These are phyloP conservation scores for Vaccinium myrtillus DNA, from an alignment of 148 eudicot species.

Conservation along the genomic window DNA sequence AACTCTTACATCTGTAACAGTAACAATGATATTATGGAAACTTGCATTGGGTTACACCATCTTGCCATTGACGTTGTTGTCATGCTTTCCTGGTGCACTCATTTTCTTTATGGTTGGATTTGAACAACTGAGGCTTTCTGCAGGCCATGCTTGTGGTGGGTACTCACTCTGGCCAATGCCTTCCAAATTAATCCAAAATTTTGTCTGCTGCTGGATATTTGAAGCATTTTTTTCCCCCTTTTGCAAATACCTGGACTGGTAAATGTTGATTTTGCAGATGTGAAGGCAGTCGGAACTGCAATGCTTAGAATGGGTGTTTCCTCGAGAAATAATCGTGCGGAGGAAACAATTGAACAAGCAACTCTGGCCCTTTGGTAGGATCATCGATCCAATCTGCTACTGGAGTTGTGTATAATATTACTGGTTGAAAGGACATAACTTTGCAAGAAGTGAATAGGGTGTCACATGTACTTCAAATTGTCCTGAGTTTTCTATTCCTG, in stretches of 20 bases:
- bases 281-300: conserved; percentile 96
- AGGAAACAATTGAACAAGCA: conserved; percentile 99
- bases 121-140: not conserved
- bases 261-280: conserved; percentile 97
- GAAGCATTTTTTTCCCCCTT: conserved; percentile 13
- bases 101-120: not conserved
- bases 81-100: not conserved
- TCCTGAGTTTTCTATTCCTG: conserved; percentile 3
- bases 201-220: not conserved
- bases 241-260: no score
- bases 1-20: no score
- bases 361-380: conserved; percentile 92
- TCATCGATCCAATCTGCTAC: no score
- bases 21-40: no score
- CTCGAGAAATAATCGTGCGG: conserved; percentile 97
- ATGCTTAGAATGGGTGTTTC: conserved; percentile 99
- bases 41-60: no score
- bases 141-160: not conserved
- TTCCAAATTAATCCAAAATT: not conserved
- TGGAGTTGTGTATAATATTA: no score
- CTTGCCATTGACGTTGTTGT: not conserved
- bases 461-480: conserved; percentile 64
- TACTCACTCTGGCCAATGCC: not conserved
- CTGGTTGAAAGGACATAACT: conserved; percentile 95
- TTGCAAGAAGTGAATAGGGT: conserved; percentile 98